A percentile compares a stretch with the other conserved stretches of the same genome.
These are phyloP conservation scores for Trichosanthes cucumerina DNA, from an alignment of 306 rosid genomes.

Conservation along the genomic window DNA sequence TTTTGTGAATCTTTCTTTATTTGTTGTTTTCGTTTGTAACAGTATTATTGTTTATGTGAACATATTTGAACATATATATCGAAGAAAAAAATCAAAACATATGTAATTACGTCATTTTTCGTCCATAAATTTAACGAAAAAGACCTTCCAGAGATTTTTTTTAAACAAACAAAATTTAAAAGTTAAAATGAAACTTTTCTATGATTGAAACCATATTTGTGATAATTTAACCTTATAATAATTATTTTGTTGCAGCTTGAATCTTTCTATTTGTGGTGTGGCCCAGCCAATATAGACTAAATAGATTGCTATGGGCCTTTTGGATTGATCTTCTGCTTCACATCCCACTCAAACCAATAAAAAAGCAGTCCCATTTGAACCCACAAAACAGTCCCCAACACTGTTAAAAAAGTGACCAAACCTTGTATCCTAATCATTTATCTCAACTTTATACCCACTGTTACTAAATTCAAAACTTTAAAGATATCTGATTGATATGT, in stretches of 20 bases:
- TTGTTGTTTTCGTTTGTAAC: too few species aligned
- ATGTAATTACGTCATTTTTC: too few species aligned
- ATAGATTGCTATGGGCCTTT: slow-evolving; percentile 4
- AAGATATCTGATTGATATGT: background rate
- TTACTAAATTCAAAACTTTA: background rate
- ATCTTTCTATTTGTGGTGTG: background rate
- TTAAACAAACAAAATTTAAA: too few species aligned
- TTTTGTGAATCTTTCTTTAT: too few species aligned
- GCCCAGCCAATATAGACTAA: background rate
- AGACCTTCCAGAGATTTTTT: too few species aligned
- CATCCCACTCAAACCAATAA: background rate
- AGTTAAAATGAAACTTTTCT: too few species aligned
- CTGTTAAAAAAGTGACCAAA: background rate
- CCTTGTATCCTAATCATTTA: background rate
- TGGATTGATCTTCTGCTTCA: background rate
- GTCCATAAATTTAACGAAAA: too few species aligned
- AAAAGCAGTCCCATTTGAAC: background rate
- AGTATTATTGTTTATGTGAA: too few species aligned
- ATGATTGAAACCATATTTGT: too few species aligned
- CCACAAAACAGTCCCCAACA: background rate
- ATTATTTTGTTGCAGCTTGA: background rate
- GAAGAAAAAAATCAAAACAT: too few species aligned
- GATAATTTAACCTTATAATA: too few species aligned
- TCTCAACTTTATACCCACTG: background rate
- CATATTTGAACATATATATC: too few species aligned